Base-by-base conservation (phyloP, 345 rosid species). In the Odontarrhena argentea region DNA sequence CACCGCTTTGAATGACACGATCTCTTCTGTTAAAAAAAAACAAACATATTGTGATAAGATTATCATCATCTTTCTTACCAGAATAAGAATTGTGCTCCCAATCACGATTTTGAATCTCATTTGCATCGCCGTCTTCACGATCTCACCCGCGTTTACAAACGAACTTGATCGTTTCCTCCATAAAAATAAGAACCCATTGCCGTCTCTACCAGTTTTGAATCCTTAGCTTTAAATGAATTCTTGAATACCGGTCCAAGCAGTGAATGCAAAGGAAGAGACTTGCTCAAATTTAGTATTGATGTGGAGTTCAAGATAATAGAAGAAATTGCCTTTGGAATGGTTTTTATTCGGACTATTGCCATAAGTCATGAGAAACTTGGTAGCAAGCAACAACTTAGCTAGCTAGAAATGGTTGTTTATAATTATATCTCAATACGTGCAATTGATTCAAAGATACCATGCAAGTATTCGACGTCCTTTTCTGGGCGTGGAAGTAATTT, bases 1-100 rank as follows among this genome's bases (percentile, higher is more conserved):
- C 99, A 51, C 99, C 99, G 69, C 99, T 86, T 47, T 93, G 84
- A 56, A 96, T 95, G 60, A 95, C 81, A 11, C 97, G 97, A 7
- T 79, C 84, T 81, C 96, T 82, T 90, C 99, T 95, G 54, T 15
- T 59, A 1, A 55, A 40, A 72, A 73, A 74, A 13, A 55, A n/a
- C 55, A 47, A 44, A 52, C 43, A 55, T 14, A 64, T 43, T 10
- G 9, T 30, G 30, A 81, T n/a, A n/a, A n/a, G n/a, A n/a, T n/a
- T n/a, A n/a, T n/a, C n/a, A n/a, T n/a, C n/a, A n/a, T n/a, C n/a
- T n/a, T n/a, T n/a, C n/a, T n/a, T n/a, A n/a, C n/a, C n/a, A n/a
- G n/a, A n/a, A n/a, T n/a, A n/a, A n/a, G n/a, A n/a, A n/a, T n/a
- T n/a, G n/a, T n/a, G n/a, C n/a, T n/a, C n/a, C n/a, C n/a, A n/a